These are phyloP conservation scores for Aspergillus ustus DNA, from an alignment of 2,329 filamentous ascomycete genomes.

Conservation along the genomic window DNA sequence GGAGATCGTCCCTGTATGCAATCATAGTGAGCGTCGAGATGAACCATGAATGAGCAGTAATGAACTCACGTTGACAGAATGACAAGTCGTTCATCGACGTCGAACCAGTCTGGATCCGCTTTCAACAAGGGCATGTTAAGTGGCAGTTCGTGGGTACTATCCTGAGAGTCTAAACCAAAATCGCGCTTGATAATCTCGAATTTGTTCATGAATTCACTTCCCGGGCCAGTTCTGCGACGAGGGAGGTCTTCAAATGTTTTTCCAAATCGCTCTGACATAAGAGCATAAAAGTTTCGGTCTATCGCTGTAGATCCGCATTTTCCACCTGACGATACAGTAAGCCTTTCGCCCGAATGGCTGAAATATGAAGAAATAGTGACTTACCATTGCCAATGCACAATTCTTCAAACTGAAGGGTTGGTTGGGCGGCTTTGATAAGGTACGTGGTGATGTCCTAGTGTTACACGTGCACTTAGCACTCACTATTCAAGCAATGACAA, in stretches of 20 bases:
- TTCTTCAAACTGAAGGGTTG: constrained; percentile 14
- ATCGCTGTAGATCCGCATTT: constrained; percentile 42
- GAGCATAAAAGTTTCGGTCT: constrained; percentile 38
- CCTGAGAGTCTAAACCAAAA: constrained; percentile 28
- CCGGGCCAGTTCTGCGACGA: constrained; percentile 30
- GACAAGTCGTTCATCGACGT: constrained; percentile 16
- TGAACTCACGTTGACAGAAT: constrained; percentile 2
- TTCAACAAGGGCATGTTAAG: constrained; percentile 19
- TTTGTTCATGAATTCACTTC: constrained; percentile 39
- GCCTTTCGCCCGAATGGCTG: neutral
- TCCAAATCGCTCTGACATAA: constrained; percentile 36
- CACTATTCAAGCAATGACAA: neutral
- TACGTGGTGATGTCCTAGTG: constrained; percentile 30
- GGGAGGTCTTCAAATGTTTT: constrained; percentile 32
- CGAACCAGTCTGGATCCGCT: constrained; percentile 1
- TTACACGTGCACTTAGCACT: neutral
- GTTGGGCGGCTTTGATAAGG: constrained; percentile 17
- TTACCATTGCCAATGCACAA: constrained; percentile 21
- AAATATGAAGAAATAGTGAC: neutral
- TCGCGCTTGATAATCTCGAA: constrained; percentile 39
- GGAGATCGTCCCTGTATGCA: constrained; percentile 2
- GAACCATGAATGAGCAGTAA: too few relatives aligned
- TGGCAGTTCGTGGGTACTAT: constrained; percentile 22
- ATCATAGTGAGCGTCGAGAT: neutral
- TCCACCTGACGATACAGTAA: constrained; percentile 26